Evolutionary conservation across 2,329 filamentous ascomycete genomes (phyloP).

Genomic region (Pyrenochaeta sp.): DNA sequence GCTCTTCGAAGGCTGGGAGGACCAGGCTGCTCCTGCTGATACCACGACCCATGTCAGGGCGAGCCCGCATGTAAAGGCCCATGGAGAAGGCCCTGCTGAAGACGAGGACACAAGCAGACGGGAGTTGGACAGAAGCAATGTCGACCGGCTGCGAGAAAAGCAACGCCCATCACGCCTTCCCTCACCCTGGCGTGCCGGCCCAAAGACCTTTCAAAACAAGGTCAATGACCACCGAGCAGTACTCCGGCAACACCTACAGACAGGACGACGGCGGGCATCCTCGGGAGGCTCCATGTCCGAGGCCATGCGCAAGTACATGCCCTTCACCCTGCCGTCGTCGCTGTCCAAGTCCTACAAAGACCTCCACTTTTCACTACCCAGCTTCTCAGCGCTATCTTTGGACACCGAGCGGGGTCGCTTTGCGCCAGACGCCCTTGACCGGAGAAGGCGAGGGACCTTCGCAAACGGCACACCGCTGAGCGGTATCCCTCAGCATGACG

Average conservation of each 20-base stretch:
- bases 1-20: constrained; percentile 57
- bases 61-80: not conserved
- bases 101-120: not conserved
- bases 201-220: constrained; percentile 46
- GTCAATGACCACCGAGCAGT: constrained; percentile 47
- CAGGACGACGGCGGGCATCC: constrained; percentile 49
- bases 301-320: constrained; percentile 45
- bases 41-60: constrained; percentile 1
- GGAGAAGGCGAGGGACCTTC: constrained; percentile 27
- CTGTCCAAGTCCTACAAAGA: constrained; percentile 47
- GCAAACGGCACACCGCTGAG: constrained; percentile 7
- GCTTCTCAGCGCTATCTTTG: constrained; percentile 39
- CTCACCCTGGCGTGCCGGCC: constrained; percentile 56
- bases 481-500: constrained; percentile 34
- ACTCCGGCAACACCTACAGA: constrained; percentile 49
- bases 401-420: constrained; percentile 26
- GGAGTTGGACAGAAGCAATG: constrained; percentile 12
- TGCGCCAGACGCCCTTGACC: constrained; percentile 11
- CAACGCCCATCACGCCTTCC: constrained; percentile 44
- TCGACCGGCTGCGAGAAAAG: constrained; percentile 10
- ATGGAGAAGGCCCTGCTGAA: constrained; percentile 6
- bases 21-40: constrained; percentile 19
- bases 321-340: constrained; percentile 47
- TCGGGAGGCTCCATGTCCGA: constrained; percentile 49
- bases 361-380: constrained; percentile 48